Evolutionary conservation across 805 yeast species (phyloP), one percentile per base, ranked within the genome.

Genomic region (Millerozyma miso): DNA sequence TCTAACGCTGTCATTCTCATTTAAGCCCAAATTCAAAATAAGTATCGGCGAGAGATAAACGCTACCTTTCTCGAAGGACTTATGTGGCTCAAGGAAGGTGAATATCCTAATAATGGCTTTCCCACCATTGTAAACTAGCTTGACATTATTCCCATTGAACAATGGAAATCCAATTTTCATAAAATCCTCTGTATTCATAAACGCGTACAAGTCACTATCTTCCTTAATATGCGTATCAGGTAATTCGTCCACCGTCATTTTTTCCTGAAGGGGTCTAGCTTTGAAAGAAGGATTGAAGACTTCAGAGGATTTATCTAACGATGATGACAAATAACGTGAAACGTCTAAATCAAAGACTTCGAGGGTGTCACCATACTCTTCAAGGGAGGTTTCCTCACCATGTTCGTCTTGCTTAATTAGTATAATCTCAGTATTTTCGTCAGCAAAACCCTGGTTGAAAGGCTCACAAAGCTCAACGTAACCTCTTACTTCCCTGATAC

Each of bases 391-490:
- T n/a, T 39, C 26, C 4, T 19, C 38, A n/a, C 44, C 52, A 10
- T 18, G 10, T 2, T 39, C 47, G 4, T 33, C 39, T 1, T 36
- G 46, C 3, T 51, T 42, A 14, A 81, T 74, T 23, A 85, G 60
- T 2, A 81, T 73, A 2, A 87, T 62, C n/a, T 66, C 66, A 0
- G 91, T 81, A 1, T 61, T 58, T 1, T 49, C 43, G 16, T 63
- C 58, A 1, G 84, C 52, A 4, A 58, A 49, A 0, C 96, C 96
- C 56, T 86, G 95, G 34, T 75, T 78, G 2, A 79, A 71, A 0
- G 95, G 95, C 51, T 86, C 95, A 56, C 88, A 79, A 18, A 81
- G 71, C 3, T 76, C 51, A 2, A 87, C 73, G 4, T 54, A 53
- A 16, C 85, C 85, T 47, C 73, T 72, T 15, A 79, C 52, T 3